A percentile compares a stretch with the other conserved stretches of the same genome.
Evolutionary conservation across 805 yeast species (phyloP).

Genomic region (Candida sithepensis): DNA sequence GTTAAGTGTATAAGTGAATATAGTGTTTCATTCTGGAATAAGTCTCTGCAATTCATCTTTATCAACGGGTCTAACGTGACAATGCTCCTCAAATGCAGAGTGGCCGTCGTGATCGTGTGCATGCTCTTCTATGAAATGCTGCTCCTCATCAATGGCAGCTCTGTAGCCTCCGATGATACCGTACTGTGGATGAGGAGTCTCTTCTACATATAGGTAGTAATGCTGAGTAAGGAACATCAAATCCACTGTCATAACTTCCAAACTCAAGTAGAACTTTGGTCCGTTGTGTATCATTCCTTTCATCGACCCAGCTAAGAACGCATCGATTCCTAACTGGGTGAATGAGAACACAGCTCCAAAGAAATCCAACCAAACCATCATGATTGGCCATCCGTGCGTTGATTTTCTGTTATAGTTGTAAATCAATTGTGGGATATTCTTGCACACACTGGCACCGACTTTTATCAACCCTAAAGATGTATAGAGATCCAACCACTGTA

Average conservation of each 20-base stretch:
- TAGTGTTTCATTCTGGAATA: conserved; percentile 5
- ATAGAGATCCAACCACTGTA: conserved; percentile 32
- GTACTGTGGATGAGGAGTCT: conserved; percentile 9
- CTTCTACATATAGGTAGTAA: conserved; percentile 27
- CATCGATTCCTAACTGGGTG: conserved; percentile 30
- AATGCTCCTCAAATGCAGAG: conserved; percentile 1
- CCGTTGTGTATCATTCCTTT: conserved; percentile 26
- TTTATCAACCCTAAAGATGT: conserved; percentile 33
- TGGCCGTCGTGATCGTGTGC: conserved; percentile 31
- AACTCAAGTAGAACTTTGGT: conserved; percentile 30
- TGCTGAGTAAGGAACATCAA: conserved; percentile 32
- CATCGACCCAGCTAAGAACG: conserved; percentile 22
- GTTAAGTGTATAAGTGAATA: background rate
- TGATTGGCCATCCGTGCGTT: conserved; percentile 37
- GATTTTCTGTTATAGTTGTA: conserved; percentile 33
- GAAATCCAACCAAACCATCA: conserved; percentile 32
- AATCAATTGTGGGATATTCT: conserved; percentile 33
- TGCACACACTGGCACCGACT: conserved; percentile 32
- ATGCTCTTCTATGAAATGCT: conserved; percentile 29
- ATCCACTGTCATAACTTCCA: conserved; percentile 30
- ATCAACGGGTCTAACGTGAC: conserved; percentile 17
- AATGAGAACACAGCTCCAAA: conserved; percentile 30
- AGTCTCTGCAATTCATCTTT: conserved; percentile 27
- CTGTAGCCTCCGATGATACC: conserved; percentile 12
- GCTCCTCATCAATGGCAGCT: conserved; percentile 29